These are phyloP conservation scores for Metarhizium anisopliae DNA, from an alignment of 2,329 filamentous ascomycete species.

Conservation along the genomic window DNA sequence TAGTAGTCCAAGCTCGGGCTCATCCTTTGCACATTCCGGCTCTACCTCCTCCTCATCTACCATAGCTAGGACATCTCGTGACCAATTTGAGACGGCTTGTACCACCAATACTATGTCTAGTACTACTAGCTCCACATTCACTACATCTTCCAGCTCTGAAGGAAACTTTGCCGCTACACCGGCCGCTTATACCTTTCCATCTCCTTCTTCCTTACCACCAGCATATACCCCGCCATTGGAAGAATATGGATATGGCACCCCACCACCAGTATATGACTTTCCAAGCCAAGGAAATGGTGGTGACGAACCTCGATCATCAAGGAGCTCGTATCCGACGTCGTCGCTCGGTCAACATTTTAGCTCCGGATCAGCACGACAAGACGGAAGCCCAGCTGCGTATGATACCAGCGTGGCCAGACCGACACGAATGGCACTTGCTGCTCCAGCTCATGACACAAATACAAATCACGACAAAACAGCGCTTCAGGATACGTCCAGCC, in stretches of 20 bases:
- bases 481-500: neutral
- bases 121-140: neutral
- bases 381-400: neutral
- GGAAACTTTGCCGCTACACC: neutral
- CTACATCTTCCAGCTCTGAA: neutral
- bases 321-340: neutral
- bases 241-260: conserved; percentile 7
- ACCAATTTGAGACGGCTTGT: neutral
- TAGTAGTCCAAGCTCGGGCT: neutral
- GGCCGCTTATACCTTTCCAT: conserved; percentile 3
- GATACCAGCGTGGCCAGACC: neutral
- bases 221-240: conserved; percentile 7
- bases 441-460: neutral
- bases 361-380: neutral
- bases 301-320: neutral
- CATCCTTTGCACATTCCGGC: neutral
- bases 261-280: conserved; percentile 3
- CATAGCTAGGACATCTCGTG: neutral
- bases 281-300: neutral
- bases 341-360: neutral
- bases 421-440: neutral
- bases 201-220: conserved; percentile 4
- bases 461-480: neutral
- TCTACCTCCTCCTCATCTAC: neutral
- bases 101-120: neutral